A percentile compares a stretch with the other conserved stretches of the same genome.
Conservation (phyloP, 345 rosid genomes). For the Lepidium africanum region DNA sequence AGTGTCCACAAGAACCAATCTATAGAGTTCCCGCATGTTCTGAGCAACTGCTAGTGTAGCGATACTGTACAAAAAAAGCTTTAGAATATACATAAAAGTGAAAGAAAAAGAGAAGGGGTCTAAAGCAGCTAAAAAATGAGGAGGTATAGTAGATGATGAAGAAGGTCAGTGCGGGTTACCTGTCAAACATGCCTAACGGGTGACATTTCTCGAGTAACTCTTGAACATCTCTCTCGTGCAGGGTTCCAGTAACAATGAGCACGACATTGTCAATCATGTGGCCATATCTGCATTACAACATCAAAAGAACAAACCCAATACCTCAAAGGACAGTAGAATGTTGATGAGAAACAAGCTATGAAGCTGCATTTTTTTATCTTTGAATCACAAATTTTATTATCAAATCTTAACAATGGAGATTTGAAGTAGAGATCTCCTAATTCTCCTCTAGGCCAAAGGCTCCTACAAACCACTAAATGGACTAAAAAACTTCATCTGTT, state of each 20-base stretch:
- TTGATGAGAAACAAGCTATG: background rate
- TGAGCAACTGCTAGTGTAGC: constrained; percentile 99
- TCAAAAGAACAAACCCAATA: background rate
- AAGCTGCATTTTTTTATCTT: no score
- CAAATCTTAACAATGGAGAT: no score
- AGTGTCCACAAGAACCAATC: constrained; percentile 97
- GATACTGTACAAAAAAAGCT: constrained; percentile 44
- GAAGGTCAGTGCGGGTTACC: constrained; percentile 33
- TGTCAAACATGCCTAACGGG: constrained; percentile 99
- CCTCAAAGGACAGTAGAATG: background rate
- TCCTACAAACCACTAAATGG: no score
- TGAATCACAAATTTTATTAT: no score
- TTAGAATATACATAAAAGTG: background rate
- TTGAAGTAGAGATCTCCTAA: no score
- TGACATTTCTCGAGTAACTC: constrained; percentile 96
- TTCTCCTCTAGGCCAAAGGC: no score
- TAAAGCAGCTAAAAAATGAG: background rate
- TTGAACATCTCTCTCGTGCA: constrained; percentile 99
- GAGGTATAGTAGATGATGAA: background rate
- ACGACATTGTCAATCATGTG: constrained; percentile 99
- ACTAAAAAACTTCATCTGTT: no score
- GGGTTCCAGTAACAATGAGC: constrained; percentile 93
- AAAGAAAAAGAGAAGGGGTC: background rate
- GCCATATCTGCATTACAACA: constrained; percentile 58
- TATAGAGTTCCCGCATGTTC: constrained; percentile 95